Percentiles rank a stretch among this genome's conserved stretches.
These are phyloP conservation scores for Irineochytrium annulatum DNA, from an alignment of 192 early-diverging fungal genomes.

Conservation along the genomic window DNA sequence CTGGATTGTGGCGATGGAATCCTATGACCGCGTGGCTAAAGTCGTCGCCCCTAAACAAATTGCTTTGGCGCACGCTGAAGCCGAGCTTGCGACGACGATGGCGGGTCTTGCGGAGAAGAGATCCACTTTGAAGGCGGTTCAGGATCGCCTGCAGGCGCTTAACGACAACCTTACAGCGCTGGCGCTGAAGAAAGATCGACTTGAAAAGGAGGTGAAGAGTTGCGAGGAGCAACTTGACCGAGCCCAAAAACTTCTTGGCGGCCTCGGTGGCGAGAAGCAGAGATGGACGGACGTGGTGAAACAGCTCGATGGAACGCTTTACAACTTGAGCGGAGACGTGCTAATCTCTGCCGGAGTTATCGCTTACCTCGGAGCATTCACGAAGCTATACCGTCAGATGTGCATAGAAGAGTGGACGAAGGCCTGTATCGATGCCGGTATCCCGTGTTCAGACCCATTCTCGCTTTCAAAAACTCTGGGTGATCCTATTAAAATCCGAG, in stretches of 20 bases:
- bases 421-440: conserved; percentile 31
- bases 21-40: conserved; percentile 59
- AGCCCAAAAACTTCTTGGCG: conserved; percentile 54
- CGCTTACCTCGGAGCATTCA: conserved; percentile 61
- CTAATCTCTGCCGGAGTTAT: conserved; percentile 59
- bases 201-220: conserved; percentile 55
- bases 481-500: conserved; percentile 56
- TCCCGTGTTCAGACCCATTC: conserved; percentile 54
- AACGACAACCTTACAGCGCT: conserved; percentile 51
- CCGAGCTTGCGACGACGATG: conserved; percentile 54
- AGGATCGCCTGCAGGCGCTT: conserved; percentile 49
- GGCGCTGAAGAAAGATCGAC: conserved; percentile 48
- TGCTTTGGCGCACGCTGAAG: conserved; percentile 51
- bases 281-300: conserved; percentile 56
- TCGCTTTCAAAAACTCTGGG: conserved; percentile 54
- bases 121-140: conserved; percentile 46
- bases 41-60: conserved; percentile 60
- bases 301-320: conserved; percentile 43
- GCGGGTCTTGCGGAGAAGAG: conserved; percentile 54
- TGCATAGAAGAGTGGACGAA: conserved; percentile 43
- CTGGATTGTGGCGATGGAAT: conserved; percentile 63
- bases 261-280: conserved; percentile 59
- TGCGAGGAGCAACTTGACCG: conserved; percentile 58
- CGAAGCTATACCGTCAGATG: conserved; percentile 50
- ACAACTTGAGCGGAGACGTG: conserved; percentile 57